Base-by-base conservation (phyloP, 2,329 filamentous ascomycete species). In the Aspergillus sp. region DNA sequence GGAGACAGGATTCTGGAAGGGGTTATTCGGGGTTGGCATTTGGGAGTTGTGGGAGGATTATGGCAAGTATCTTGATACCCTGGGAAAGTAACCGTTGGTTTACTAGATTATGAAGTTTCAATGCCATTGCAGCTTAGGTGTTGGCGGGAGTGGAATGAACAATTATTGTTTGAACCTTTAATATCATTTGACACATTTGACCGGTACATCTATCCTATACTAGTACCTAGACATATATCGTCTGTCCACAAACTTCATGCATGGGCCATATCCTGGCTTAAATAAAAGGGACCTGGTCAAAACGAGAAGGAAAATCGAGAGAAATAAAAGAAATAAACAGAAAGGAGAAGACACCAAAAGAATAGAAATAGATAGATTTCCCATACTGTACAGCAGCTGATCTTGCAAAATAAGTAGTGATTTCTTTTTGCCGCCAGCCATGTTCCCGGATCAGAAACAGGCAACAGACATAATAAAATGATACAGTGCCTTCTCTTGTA, bases 1-100 rank as follows among this genome's bases (percentile, higher is more conserved):
- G 34, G 7, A 30, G 27, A 13, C 38, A 36, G 37, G 56, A 1
- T 69, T 69, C 41, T 70, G 67, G 67, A 56, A 49, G 29, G 54
- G 54, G n/a, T 45, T 91, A 27, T 79, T 88, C 54, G 87, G 85
- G 0, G 63, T 73, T 34, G 73, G 76, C 0, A 81, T 95, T 1
- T 71, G 78, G 36, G 72, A 83, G 49, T 68, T 96, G 28, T 96
- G 88, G 86, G 69, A 74, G 13, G 82, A 88, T 47, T 96, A 96
- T 67, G 74, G 70, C 27, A 59, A 66, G 50, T 69, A 68, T 52
- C 59, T 82, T 50, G 69, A 72, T 51, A 55, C 9, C 11, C 9
- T 7, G 4, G 28, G 5, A 10, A 27, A 8, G 38, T 13, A n/a
- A n/a, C 7, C 5, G 13, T 33, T 6, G 38, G 10, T 27, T 2